Percentiles rank a stretch among this genome's conserved stretches.
These are phyloP conservation scores for Candida berthetii DNA, from an alignment of 805 yeast genomes.

Conservation along the genomic window DNA sequence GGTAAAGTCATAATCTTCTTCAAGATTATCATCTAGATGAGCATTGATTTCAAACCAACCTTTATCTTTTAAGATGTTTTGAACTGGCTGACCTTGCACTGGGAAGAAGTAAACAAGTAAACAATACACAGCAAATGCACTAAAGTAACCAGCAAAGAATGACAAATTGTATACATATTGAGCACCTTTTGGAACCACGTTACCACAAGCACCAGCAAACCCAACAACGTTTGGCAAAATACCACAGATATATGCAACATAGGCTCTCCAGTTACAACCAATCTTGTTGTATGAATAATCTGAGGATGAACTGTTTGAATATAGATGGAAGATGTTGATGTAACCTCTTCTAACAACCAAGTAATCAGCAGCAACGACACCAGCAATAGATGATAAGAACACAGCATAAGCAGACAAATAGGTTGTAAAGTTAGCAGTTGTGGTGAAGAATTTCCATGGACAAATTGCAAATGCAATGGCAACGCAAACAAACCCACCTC, in stretches of 20 bases:
- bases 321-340: conserved; percentile 58
- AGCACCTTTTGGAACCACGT: conserved; percentile 78
- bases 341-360: conserved; percentile 69
- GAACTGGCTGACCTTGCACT: conserved; percentile 35
- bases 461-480: conserved; percentile 61
- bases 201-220: conserved; percentile 76
- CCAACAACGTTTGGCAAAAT: conserved; percentile 83
- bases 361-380: conserved; percentile 67
- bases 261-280: conserved; percentile 84
- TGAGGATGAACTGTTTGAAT: conserved; percentile 33
- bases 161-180: conserved; percentile 64
- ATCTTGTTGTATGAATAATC: conserved; percentile 53
- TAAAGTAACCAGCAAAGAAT: conserved; percentile 70
- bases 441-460: conserved; percentile 76
- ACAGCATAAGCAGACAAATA: conserved; percentile 78
- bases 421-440: conserved; percentile 70
- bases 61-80: conserved; percentile 33
- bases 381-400: conserved; percentile 79
- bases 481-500: conserved; percentile 81
- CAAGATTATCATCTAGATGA: conserved; percentile 58
- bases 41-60: conserved; percentile 61
- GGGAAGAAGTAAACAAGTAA: conserved; percentile 49
- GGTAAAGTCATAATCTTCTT: conserved; percentile 60
- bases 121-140: conserved; percentile 51
- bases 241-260: conserved; percentile 73